A percentile compares a stretch with the other conserved stretches of the same genome.
Evolutionary conservation across 306 rosid species (phyloP).

Genomic region (Lathyrus aphaca): DNA sequence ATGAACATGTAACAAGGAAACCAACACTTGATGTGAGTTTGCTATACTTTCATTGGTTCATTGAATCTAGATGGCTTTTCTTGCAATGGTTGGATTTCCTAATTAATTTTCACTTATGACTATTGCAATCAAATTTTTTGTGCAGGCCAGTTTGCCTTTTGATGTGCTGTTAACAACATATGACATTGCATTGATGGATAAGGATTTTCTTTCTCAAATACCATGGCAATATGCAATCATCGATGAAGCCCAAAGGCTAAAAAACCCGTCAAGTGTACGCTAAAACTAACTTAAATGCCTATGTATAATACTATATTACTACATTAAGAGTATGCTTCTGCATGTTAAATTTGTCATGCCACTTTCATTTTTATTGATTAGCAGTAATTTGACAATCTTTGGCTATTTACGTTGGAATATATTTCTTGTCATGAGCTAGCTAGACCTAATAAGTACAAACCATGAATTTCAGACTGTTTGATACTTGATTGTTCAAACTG

Average conservation of each 20-base stretch:
- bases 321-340: constrained; percentile 18
- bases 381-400: background rate
- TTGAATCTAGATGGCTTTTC: constrained; percentile 14
- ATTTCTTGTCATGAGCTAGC: constrained; percentile 15
- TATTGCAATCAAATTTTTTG: constrained; percentile 36
- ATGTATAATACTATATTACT: constrained; percentile 15
- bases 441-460: constrained; percentile 9
- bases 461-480: constrained; percentile 19
- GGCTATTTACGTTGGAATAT: background rate
- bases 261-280: constrained; percentile 91
- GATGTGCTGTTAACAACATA: constrained; percentile 87
- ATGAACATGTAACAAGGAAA: constrained; percentile 53
- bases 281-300: constrained; percentile 28
- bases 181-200: constrained; percentile 83
- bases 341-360: constrained; percentile 12
- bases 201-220: constrained; percentile 93
- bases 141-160: constrained; percentile 79
- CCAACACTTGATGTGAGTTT: constrained; percentile 55
- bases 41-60: constrained; percentile 9
- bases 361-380: constrained; percentile 26
- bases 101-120: constrained; percentile 25
- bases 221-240: constrained; percentile 89
- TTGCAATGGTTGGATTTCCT: constrained; percentile 12
- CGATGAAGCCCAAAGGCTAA: constrained; percentile 98
- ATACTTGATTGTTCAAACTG: constrained; percentile 1